A percentile compares a stretch with the other conserved stretches of the same genome.
Conservation (phyloP, 2,329 filamentous ascomycete genomes). For the Penicillium digitatum region DNA sequence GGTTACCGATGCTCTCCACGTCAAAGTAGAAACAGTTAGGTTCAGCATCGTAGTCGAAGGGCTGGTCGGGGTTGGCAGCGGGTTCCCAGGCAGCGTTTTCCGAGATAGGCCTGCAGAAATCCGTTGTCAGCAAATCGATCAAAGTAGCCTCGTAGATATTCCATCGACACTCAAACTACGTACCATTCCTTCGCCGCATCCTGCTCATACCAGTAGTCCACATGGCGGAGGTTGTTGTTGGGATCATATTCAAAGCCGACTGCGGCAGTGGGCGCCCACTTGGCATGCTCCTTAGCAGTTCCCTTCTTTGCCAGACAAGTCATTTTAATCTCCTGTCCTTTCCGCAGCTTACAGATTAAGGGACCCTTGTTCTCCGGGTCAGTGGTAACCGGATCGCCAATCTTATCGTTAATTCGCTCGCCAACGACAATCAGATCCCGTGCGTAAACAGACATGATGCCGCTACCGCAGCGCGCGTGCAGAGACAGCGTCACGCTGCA, state of each 20-base stretch:
- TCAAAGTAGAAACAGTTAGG: slow-evolving; percentile 88
- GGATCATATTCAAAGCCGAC: slow-evolving; percentile 98
- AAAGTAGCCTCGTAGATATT: not conserved
- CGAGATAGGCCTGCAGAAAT: slow-evolving; percentile 36
- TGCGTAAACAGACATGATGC: slow-evolving; percentile 91
- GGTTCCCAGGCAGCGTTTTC: slow-evolving; percentile 64
- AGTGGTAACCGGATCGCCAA: slow-evolving; percentile 77
- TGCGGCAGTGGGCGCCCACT: slow-evolving; percentile 90
- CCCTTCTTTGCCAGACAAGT: slow-evolving; percentile 96
- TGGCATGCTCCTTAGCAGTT: slow-evolving; percentile 97
- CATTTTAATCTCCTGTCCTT: slow-evolving; percentile 84
- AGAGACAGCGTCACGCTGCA: slow-evolving; percentile 83
- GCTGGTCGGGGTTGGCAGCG: slow-evolving; percentile 72
- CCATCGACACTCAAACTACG: slow-evolving; percentile 29
- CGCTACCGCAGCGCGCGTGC: slow-evolving; percentile 77
- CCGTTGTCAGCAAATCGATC: not conserved
- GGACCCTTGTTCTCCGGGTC: slow-evolving; percentile 78
- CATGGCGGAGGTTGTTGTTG: slow-evolving; percentile 88
- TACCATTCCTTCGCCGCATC: slow-evolving; percentile 81
- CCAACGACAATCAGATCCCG: slow-evolving; percentile 74
- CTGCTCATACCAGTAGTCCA: slow-evolving; percentile 92
- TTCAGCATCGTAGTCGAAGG: slow-evolving; percentile 85
- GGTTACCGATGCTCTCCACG: slow-evolving; percentile 80
- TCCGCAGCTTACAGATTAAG: slow-evolving; percentile 84
- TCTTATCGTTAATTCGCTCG: slow-evolving; percentile 65